Conservation (phyloP, 176 grass and related monocot genomes). For the Rhynchospora tenuis region DNA sequence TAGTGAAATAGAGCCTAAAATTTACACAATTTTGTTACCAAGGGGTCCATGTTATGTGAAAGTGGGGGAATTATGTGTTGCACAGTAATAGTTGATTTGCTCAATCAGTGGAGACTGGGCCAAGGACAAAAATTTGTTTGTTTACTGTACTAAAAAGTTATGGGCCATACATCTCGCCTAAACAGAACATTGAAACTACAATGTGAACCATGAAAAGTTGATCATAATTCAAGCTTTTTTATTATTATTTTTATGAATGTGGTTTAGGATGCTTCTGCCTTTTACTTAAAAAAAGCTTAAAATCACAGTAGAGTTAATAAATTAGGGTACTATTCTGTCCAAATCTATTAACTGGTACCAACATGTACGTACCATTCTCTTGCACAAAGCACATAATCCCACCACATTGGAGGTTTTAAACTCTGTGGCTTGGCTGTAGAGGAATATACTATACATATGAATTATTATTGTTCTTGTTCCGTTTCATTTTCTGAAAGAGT, state of each 20-base stretch:
- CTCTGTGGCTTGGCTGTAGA: neutral
- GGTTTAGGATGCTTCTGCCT: neutral
- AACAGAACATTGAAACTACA: neutral
- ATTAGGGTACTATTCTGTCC: neutral
- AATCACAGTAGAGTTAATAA: neutral
- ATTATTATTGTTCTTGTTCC: neutral
- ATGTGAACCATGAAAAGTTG: neutral
- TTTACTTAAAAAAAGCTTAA: neutral
- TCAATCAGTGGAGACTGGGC: neutral
- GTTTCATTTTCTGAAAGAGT: neutral
- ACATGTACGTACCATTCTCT: neutral
- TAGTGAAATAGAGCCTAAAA: neutral
- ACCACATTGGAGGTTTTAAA: neutral
- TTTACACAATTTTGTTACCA: neutral
- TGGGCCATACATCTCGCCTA: neutral
- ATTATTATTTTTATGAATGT: neutral
- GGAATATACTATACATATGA: neutral
- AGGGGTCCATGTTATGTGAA: slow-evolving; percentile 1
- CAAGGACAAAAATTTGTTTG: neutral
- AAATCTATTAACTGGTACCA: neutral
- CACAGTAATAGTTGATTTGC: neutral
- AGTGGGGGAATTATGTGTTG: neutral
- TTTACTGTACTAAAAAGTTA: slow-evolving; percentile 1
- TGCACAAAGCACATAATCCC: neutral
- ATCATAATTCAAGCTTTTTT: neutral